Evolutionary conservation across 2,329 filamentous ascomycete species (phyloP).

Genomic region (Stagonosporopsis cucurbitacearum): DNA sequence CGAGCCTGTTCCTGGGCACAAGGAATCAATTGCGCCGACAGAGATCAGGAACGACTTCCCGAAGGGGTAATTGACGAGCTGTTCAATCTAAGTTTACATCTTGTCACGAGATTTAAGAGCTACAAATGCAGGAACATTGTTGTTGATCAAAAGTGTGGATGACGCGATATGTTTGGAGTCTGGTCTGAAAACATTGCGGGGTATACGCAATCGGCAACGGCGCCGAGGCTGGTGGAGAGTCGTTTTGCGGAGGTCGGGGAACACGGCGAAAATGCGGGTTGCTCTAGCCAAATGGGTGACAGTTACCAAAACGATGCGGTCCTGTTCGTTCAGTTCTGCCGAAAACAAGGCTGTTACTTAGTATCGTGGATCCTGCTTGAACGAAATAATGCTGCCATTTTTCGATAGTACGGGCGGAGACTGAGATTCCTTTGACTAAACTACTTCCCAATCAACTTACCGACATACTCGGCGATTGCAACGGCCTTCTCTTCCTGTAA

Average conservation of each 20-base stretch:
- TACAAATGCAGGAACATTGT: background rate
- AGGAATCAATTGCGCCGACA: background rate
- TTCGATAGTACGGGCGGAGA: background rate
- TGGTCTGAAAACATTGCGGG: slow-evolving; percentile 3
- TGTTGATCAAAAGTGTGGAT: slow-evolving; percentile 6
- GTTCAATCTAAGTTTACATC: slow-evolving; percentile 1
- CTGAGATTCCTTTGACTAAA: background rate
- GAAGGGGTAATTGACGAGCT: slow-evolving; percentile 7
- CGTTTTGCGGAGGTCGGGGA: slow-evolving; percentile 7
- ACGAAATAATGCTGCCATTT: background rate
- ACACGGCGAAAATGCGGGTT: background rate
- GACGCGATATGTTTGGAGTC: slow-evolving; percentile 3
- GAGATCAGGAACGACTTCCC: slow-evolving; percentile 4
- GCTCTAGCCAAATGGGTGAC: background rate
- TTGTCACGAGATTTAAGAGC: background rate
- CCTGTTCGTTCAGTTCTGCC: background rate
- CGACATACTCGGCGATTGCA: slow-evolving; percentile 44
- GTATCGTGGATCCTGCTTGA: background rate
- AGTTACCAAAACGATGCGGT: background rate
- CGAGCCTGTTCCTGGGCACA: background rate
- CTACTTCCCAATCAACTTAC: slow-evolving; percentile 29
- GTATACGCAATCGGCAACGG: slow-evolving; percentile 9
- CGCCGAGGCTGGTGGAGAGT: slow-evolving; percentile 4
- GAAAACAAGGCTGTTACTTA: slow-evolving; percentile 1
- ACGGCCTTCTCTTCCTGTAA: slow-evolving; percentile 51